Percentiles rank a stretch among this genome's conserved stretches.
These are phyloP conservation scores for Byssochlamys sp. DNA, from an alignment of 2,329 filamentous ascomycete genomes.

Conservation along the genomic window DNA sequence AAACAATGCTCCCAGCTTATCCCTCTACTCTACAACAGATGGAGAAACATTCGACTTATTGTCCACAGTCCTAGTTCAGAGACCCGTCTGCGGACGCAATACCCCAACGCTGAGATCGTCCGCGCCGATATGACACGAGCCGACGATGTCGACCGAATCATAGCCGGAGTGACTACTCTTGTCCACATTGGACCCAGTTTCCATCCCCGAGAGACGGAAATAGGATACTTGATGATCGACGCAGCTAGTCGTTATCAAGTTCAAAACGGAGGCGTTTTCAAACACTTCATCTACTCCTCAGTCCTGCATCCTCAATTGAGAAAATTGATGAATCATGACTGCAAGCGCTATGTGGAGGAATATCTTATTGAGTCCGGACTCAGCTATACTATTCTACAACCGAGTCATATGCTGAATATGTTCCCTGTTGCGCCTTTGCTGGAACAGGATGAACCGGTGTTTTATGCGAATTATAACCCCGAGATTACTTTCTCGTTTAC, in stretches of 20 bases:
- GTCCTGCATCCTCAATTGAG: conserved; percentile 23
- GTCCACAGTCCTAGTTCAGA: conserved; percentile 19
- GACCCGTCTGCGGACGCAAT: conserved; percentile 17
- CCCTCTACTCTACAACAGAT: conserved; percentile 22
- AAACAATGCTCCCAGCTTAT: conserved; percentile 28
- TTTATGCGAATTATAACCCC: neutral
- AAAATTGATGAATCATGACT: conserved; percentile 29
- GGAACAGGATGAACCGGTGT: neutral
- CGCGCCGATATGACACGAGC: conserved; percentile 18
- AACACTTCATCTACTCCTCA: conserved; percentile 27
- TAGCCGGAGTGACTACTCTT: conserved; percentile 20
- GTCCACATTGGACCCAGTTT: conserved; percentile 28
- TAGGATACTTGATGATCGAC: conserved; percentile 30
- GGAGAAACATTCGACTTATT: conserved; percentile 25
- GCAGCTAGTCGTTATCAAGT: conserved; percentile 16
- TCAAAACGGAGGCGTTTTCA: conserved; percentile 12
- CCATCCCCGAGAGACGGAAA: conserved; percentile 23
- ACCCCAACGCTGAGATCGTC: conserved; percentile 25
- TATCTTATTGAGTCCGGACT: conserved; percentile 24
- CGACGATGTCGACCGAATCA: conserved; percentile 13
- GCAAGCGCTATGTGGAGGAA: conserved; percentile 27
- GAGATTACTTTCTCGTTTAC: conserved; percentile 1
- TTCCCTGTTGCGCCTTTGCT: conserved; percentile 1
- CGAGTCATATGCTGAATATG: conserved; percentile 24
- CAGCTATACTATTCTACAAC: conserved; percentile 27